Base-by-base conservation (phyloP, 768 basidiomycete species). In the Baorangia bicolor region DNA sequence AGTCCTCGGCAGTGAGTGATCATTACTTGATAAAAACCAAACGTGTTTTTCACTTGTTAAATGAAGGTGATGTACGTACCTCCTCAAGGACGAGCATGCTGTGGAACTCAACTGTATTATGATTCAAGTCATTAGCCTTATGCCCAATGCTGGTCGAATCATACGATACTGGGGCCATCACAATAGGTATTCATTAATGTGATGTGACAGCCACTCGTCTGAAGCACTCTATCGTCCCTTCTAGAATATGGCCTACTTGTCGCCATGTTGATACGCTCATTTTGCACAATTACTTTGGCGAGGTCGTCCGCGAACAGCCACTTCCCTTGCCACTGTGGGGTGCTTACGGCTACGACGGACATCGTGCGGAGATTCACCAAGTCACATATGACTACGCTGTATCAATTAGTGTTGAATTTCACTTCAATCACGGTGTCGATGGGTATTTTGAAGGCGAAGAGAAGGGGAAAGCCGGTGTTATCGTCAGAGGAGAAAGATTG, bases 321-420 rank as follows among this genome's bases (percentile, higher is more conserved):
- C 50, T 59, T 58, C 49, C 55, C 44, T 51, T 35, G 30, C 55
- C 46, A 33, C 49, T 41, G 31, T 63, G 48, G 45, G 62, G 55
- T 40, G 58, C 61, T 48, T 59, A 60, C 58, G 51, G 55, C 30
- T 65, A 68, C 56, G 62, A 67, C 52, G 69, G 64, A n/a, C 63
- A 68, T 57, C 69, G 64, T 40, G 65, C 54, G 42, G 65, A 67
- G 51, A 48, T 73, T 27, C 59, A 64, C 49, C 30, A 54, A 14
- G 50, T 65, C 30, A 43, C 68, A 21, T 53, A 62, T 27, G 42
- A 60, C 6, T 53, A 60, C 41, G 73, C 66, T 31, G 34, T 54
- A 31, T 60, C 51, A 30, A 44, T 68, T 27, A 58, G 61, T 42
- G 39, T 58, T 41, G 59, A 66, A 53, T 49, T 63, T 38, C 63